phyloP scores from a whole-genome alignment of 2,329 filamentous ascomycete genomes.

The Fusarium robinianum region DNA sequence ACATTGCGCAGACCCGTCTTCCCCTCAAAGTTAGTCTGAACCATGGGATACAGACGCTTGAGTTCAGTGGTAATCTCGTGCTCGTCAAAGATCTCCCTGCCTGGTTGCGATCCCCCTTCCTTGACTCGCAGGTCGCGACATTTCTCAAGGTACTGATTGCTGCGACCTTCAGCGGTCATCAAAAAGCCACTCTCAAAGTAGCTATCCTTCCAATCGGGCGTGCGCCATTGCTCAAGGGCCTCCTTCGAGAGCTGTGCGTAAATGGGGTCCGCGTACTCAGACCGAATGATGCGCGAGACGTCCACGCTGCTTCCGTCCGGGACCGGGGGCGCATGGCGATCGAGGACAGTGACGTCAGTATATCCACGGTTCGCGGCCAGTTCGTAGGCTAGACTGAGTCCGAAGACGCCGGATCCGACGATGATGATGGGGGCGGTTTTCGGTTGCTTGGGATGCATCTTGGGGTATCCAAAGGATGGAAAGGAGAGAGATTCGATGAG shows the following conservation, averaged over 20 bases:
- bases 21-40: slow-evolving; percentile 8
- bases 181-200: slow-evolving; percentile 37
- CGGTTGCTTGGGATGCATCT: no score
- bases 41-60: slow-evolving; percentile 3
- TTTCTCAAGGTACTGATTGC: slow-evolving; percentile 8
- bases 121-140: slow-evolving; percentile 6
- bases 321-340: slow-evolving; percentile 43
- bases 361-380: slow-evolving; percentile 46
- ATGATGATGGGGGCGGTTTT: no score
- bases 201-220: slow-evolving; percentile 13
- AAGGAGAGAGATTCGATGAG: no score
- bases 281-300: slow-evolving; percentile 45
- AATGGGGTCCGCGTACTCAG: slow-evolving; percentile 66
- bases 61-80: slow-evolving; percentile 2
- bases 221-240: slow-evolving; percentile 31
- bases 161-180: slow-evolving; percentile 24
- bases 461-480: no score
- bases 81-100: slow-evolving; percentile 12
- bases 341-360: slow-evolving; percentile 51
- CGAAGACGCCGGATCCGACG: slow-evolving; percentile 53
- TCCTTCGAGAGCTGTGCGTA: slow-evolving; percentile 62
- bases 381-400: slow-evolving; percentile 52
- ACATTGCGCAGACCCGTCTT: slow-evolving; percentile 13
- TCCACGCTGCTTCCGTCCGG: slow-evolving; percentile 45
- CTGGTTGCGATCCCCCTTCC: slow-evolving; percentile 12